These are phyloP conservation scores for Pholiota molesta DNA, from an alignment of 768 basidiomycete genomes.

Conservation along the genomic window DNA sequence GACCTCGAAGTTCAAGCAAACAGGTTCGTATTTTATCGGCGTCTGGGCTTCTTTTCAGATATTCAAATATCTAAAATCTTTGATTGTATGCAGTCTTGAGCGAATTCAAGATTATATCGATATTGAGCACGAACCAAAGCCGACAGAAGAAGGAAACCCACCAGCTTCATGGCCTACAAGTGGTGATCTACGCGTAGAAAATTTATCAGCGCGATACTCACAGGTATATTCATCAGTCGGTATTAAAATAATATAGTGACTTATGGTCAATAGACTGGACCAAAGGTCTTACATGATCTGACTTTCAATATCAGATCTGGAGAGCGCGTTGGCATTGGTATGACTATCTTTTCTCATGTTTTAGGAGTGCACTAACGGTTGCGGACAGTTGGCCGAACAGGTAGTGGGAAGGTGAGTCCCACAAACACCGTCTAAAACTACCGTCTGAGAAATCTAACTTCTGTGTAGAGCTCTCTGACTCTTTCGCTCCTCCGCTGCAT, in stretches of 20 bases:
- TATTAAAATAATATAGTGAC: not conserved
- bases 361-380: not conserved
- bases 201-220: constrained; percentile 55
- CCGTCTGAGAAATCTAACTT: not conserved
- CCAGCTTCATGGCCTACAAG: constrained; percentile 64
- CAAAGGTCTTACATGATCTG: constrained; percentile 48
- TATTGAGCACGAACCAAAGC: constrained; percentile 59
- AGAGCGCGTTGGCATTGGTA: constrained; percentile 52
- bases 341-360: not conserved
- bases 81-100: constrained; percentile 44
- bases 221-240: constrained; percentile 13
- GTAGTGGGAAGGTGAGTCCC: constrained; percentile 20
- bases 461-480: constrained; percentile 50
- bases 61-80: no score
- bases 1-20: constrained; percentile 42
- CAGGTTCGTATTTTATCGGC: constrained; percentile 17
- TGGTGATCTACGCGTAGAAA: constrained; percentile 52
- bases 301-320: constrained; percentile 58
- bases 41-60: no score
- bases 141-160: constrained; percentile 40
- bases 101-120: constrained; percentile 68
- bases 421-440: no score
- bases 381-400: constrained; percentile 21
- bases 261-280: constrained; percentile 32
- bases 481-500: constrained; percentile 61